Base-by-base conservation (phyloP, 352 stramenopile genomes). In the Phytophthora colocasiae region DNA sequence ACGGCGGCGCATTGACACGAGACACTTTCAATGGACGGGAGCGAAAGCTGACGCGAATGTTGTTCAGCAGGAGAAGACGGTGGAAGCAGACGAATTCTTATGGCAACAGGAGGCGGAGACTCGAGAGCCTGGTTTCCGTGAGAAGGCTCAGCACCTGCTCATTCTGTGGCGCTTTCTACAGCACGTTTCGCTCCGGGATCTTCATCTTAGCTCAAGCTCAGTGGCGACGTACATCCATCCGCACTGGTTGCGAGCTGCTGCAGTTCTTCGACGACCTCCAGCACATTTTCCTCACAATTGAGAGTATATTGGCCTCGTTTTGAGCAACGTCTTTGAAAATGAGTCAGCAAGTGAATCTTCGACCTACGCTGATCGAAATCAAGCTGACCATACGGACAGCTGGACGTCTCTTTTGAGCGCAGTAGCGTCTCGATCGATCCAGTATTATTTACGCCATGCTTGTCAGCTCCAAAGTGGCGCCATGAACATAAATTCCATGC, bases 131-230 rank as follows among this genome's bases (percentile, higher is more conserved):
- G 45, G 45, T 14, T 67, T 67, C 29, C 39, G 26, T 22, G 63
- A 71, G 31, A 71, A 67, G 34, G 51, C 27, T 7, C 53, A 63
- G 17, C 50, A 71, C 22, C 31, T 71, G 8, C 49, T 71, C 11
- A 63, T 71, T 44, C 27, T 71, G 29, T 71, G 63, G 63, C 45
- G 44, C 6, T 62, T 71, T 17, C 39, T 71, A 8, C 56, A 48
- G 14, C 17, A 27, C 17, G 5, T 62, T 11, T 53, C 49, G 8
- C 11, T 71, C 3, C 24, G 29, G 6, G 63, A 72, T 11, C 40
- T 67, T 11, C 19, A 38, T 6, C 6, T 59, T 8, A 22, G 24
- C 12, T 6, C 24, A 19, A 34, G 66, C 4, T 9, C 17, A 17
- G 19, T 34, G 3, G 19, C 12, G 8, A 27, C 9, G 4, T 45